A percentile compares a stretch with the other conserved stretches of the same genome.
Conservation (phyloP, 2,329 filamentous ascomycete genomes). For the Ascochyta clinopodiicola region DNA sequence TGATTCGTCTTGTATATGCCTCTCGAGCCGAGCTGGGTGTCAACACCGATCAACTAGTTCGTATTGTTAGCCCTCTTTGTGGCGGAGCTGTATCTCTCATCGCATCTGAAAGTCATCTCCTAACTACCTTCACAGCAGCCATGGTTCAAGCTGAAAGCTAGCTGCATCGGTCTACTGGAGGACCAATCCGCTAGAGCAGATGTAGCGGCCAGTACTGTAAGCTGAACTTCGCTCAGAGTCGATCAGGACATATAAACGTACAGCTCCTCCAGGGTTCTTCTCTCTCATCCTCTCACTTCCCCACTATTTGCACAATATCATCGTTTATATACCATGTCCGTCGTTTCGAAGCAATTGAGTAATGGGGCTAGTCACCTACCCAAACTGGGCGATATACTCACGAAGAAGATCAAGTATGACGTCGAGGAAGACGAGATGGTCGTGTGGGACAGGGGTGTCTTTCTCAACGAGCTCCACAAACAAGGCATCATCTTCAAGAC, state of each 20-base stretch:
- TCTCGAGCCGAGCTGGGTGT: not conserved
- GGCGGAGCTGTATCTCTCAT: constrained; percentile 4
- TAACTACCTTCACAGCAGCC: not conserved
- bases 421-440: constrained; percentile 11
- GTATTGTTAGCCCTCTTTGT: not conserved
- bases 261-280: not conserved
- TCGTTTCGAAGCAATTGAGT: not conserved
- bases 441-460: constrained; percentile 17
- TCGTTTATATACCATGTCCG: constrained; percentile 2
- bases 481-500: constrained; percentile 10
- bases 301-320: not conserved
- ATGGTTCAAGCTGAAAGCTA: constrained; percentile 1
- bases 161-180: not conserved
- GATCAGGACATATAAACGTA: not conserved
- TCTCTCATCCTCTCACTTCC: not conserved
- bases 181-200: not conserved
- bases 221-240: not conserved
- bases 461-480: constrained; percentile 12
- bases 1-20: not conserved
- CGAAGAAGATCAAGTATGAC: constrained; percentile 1
- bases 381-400: not conserved
- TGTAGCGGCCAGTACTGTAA: not conserved
- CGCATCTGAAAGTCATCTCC: not conserved
- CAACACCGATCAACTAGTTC: not conserved
- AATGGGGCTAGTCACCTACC: constrained; percentile 8